Evolutionary conservation across 169 alveolate genomes (phyloP).

Genomic region (Plasmodium berghei): DNA sequence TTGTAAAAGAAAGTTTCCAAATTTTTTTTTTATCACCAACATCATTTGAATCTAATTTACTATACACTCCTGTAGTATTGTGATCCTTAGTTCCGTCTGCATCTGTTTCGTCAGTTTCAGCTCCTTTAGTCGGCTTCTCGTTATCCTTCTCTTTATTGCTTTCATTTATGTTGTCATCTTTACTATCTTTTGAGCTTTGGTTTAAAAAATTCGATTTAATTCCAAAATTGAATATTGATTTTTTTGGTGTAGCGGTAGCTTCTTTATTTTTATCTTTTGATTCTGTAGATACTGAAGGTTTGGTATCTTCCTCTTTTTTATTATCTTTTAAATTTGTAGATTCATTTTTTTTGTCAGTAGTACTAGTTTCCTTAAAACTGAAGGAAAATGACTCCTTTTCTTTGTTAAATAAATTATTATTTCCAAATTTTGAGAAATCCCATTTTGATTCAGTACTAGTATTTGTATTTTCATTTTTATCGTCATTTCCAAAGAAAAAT

Average conservation of each 20-base stretch:
- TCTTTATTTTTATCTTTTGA: conserved; percentile 45
- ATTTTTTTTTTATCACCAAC: conserved; percentile 34
- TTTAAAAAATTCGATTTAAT: conserved; percentile 2
- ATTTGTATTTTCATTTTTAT: conserved; percentile 9
- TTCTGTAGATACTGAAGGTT: not conserved
- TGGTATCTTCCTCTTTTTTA: conserved; percentile 11
- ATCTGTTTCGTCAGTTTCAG: not conserved
- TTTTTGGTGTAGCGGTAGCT: conserved; percentile 6
- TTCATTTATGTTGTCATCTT: not conserved
- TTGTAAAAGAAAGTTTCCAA: conserved; percentile 45
- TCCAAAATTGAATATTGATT: conserved; percentile 48
- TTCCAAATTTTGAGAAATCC: not conserved
- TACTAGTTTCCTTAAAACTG: conserved; percentile 1
- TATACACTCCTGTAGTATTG: no score
- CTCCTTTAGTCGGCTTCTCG: not conserved
- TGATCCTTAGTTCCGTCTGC: not conserved
- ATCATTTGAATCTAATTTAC: conserved; percentile 6
- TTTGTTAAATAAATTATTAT: conserved; percentile 5
- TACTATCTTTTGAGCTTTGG: conserved; percentile 5
- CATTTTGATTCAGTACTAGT: not conserved
- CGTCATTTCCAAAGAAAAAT: not conserved
- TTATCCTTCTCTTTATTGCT: not conserved
- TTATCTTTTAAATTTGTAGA: not conserved
- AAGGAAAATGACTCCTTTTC: conserved; percentile 5
- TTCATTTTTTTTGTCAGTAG: conserved; percentile 10